These are phyloP conservation scores for Phialemonium atrogriseum DNA, from an alignment of 2,329 filamentous ascomycete species.

Conservation along the genomic window DNA sequence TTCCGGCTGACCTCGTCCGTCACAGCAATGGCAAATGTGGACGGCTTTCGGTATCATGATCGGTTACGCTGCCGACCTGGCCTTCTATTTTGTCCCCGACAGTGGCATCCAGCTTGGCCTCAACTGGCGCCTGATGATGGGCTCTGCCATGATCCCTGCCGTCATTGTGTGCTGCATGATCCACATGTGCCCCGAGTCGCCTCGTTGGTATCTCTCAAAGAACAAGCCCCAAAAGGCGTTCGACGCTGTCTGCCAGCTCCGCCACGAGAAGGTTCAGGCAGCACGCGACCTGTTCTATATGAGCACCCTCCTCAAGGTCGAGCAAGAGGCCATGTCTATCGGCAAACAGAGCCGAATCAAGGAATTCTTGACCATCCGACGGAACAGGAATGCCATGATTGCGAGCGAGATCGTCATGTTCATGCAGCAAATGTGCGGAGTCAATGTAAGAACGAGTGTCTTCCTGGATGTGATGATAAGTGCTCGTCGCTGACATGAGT, in stretches of 20 bases:
- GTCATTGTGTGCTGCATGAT: constrained; percentile 47
- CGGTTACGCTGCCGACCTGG: constrained; percentile 52
- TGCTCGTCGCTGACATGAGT: too few species aligned
- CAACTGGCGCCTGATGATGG: constrained; percentile 64
- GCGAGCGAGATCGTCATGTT: constrained; percentile 59
- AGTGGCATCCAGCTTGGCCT: constrained; percentile 42
- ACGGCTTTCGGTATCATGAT: constrained; percentile 41
- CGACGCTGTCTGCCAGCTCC: constrained; percentile 34
- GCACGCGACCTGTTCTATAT: constrained; percentile 50
- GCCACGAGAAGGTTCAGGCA: constrained; percentile 43
- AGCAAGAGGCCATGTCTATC: constrained; percentile 40
- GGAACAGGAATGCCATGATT: constrained; percentile 53
- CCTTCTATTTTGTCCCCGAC: constrained; percentile 50
- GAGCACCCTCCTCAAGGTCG: constrained; percentile 48
- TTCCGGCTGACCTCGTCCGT: too few species aligned
- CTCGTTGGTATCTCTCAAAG: constrained; percentile 43
- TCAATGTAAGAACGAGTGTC: constrained; percentile 28
- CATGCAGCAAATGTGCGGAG: constrained; percentile 48
- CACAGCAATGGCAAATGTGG: constrained; percentile 32
- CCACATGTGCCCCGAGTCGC: constrained; percentile 34
- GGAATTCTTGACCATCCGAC: constrained; percentile 51
- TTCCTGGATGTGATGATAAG: too few species aligned
- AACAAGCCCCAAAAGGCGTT: constrained; percentile 37
- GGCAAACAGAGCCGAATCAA: constrained; percentile 38
- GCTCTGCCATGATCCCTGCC: constrained; percentile 55